These are phyloP conservation scores for Tinospora cordifolia DNA, from an alignment of 164 flowering plant species.

Conservation along the genomic window DNA sequence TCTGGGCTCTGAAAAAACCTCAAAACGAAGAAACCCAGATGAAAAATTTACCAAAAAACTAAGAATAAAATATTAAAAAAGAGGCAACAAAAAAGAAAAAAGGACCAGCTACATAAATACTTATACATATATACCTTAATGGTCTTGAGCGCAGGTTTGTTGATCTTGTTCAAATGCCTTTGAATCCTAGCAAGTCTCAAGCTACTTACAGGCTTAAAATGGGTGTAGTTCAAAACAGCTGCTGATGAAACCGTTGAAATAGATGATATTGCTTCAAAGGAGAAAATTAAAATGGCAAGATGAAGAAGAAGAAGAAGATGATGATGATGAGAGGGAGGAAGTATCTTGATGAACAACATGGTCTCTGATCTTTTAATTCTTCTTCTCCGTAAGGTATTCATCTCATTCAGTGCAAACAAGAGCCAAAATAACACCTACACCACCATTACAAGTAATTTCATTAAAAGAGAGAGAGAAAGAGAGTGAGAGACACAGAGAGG, in stretches of 20 bases:
- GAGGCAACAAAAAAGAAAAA: background rate
- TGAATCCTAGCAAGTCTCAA: constrained; percentile 59
- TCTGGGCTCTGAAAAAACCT: constrained; percentile 66
- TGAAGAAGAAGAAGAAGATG: constrained; percentile 14
- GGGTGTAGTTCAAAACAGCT: constrained; percentile 44
- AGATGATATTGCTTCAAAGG: background rate
- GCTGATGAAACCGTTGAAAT: constrained; percentile 11
- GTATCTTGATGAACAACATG: too few relatives aligned
- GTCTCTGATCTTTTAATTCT: constrained; percentile 21
- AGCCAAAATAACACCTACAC: constrained; percentile 10
- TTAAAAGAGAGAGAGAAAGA: background rate
- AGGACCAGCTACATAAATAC: background rate
- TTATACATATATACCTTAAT: constrained; percentile 39
- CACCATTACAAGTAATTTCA: constrained; percentile 26
- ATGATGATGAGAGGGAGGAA: background rate
- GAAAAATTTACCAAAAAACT: background rate
- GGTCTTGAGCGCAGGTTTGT: constrained; percentile 57
- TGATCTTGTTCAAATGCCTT: constrained; percentile 52
- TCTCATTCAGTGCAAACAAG: constrained; percentile 40
- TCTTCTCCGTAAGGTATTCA: constrained; percentile 13
- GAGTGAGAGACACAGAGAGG: background rate
- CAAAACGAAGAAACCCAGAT: constrained; percentile 1
- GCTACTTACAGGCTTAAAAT: constrained; percentile 40
- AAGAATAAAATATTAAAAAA: background rate
- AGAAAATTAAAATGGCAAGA: constrained; percentile 9